Evolutionary conservation across 208 protist species (phyloP).

Genomic region (Balamuthia mandrillaris): DNA sequence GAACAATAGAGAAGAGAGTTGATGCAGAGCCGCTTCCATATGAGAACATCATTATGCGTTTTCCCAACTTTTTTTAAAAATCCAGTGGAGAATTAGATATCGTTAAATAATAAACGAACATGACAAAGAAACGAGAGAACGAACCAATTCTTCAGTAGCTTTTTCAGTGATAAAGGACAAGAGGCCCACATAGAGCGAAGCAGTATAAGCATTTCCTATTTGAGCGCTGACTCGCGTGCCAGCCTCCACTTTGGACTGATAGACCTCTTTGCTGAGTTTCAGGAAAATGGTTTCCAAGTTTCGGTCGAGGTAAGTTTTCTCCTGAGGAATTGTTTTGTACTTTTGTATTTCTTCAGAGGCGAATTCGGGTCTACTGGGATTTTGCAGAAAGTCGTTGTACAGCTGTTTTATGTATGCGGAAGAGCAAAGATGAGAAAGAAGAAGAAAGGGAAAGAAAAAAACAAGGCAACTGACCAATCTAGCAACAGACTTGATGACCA

Average conservation of each 20-base stretch:
- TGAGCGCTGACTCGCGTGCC: conserved; percentile 63
- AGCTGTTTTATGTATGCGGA: neutral
- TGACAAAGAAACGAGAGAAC: neutral
- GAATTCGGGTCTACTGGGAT: neutral
- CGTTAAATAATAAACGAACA: neutral
- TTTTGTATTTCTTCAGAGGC: neutral
- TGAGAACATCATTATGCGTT: conserved; percentile 77
- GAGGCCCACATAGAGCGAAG: conserved; percentile 77
- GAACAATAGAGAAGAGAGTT: conserved; percentile 77
- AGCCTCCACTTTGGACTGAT: conserved; percentile 68
- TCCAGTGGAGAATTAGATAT: neutral
- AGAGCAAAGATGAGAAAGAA: neutral
- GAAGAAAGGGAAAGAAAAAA: neutral
- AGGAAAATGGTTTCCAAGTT: conserved; percentile 68
- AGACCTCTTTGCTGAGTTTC: conserved; percentile 47
- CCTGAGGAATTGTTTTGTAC: conserved; percentile 41
- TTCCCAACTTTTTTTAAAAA: conserved; percentile 37
- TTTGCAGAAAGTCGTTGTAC: neutral
- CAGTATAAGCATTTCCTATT: conserved; percentile 84
- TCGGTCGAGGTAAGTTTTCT: conserved; percentile 69
- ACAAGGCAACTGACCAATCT: conserved; percentile 65
- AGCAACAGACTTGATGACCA: conserved; percentile 80
- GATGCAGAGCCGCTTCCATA: conserved; percentile 82
- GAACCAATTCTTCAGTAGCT: neutral
- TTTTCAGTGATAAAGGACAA: conserved; percentile 69